Evolutionary conservation across 2,329 filamentous ascomycete species (phyloP).

Genomic region (Epichloe gansuensis): DNA sequence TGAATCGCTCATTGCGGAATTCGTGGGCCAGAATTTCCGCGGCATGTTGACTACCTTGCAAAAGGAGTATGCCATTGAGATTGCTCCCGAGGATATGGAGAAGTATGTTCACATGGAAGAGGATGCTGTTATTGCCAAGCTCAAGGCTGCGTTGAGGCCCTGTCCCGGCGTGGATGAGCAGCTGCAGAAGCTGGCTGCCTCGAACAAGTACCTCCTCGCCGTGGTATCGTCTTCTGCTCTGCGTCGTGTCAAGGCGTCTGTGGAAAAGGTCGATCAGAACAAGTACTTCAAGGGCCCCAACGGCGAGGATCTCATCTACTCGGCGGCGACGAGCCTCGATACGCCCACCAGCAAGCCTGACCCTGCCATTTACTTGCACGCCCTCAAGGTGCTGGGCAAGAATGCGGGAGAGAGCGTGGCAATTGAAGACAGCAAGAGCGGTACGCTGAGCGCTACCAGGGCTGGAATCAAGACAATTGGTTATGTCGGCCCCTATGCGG

Average conservation of each 20-base stretch:
- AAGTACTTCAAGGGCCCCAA: conserved; percentile 50
- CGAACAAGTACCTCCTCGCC: conserved; percentile 57
- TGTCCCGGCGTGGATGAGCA: conserved; percentile 57
- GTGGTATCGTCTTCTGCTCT: conserved; percentile 76
- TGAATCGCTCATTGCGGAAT: conserved; percentile 67
- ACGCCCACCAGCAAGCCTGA: conserved; percentile 84
- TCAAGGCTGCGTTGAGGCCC: conserved; percentile 53
- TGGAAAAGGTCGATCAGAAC: conserved; percentile 68
- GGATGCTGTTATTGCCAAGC: conserved; percentile 71
- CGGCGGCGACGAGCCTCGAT: conserved; percentile 65
- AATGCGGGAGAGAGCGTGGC: conserved; percentile 61
- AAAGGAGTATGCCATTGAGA: conserved; percentile 60
- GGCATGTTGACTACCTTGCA: conserved; percentile 75
- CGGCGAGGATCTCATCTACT: conserved; percentile 60
- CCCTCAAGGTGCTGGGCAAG: conserved; percentile 62
- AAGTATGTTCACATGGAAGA: conserved; percentile 66
- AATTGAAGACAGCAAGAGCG: conserved; percentile 81
- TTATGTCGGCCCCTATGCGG: conserved; percentile 69
- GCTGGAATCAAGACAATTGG: conserved; percentile 73
- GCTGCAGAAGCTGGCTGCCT: conserved; percentile 49
- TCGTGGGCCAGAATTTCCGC: conserved; percentile 89
- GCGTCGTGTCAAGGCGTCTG: conserved; percentile 62
- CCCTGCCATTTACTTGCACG: conserved; percentile 75
- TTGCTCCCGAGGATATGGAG: conserved; percentile 57
- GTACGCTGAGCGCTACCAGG: conserved; percentile 59